Base-by-base conservation (phyloP, 371 early-diverging fungal genomes). In the Mortierella sp. region DNA sequence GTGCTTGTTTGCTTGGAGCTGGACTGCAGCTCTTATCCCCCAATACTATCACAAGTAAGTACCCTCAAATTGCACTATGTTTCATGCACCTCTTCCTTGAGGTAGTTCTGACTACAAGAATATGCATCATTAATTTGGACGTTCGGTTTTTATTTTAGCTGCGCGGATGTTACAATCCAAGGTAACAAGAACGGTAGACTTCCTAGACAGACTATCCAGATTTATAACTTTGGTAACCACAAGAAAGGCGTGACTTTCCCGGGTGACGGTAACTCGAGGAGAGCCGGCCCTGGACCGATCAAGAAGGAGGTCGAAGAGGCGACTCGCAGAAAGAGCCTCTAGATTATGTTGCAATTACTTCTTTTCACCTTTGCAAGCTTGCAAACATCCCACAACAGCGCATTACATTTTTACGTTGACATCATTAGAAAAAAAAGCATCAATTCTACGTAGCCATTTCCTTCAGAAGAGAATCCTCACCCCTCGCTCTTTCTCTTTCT, bases 11-110 rank as follows among this genome's bases (percentile, higher is more conserved):
- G 30, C 75, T 37, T 80, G 75, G 75, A 72, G 72, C 35, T 80
- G 80, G 80, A 80, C 75, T 16, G 80, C 80, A 6, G 59, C 72
- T 43, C 30, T 80, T 22, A 51, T 75, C 16, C 66, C 71, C 18
- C 80, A 80, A 32, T 80, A 51, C 67, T 80, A 80, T 57, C 80
- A 80, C 75, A 80, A 80, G 80, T 80, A 80, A 69, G 79, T 43
- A 43, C 1, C 43, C 43, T 43, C 43, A 43, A 0, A 1, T 12
- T 9, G 9, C 1, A 43, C n/a, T n/a, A n/a, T n/a, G n/a, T n/a
- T n/a, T n/a, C n/a, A n/a, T 43, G 43, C 43, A 43, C 1, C 5
- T 43, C 43, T 12, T 12, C 9, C 9, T 43, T 12, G 12, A 14
- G 43, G 43, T 43, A 43, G 14, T 43, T 43, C 9, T 5, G 43